Evolutionary conservation across 225 moss, liverwort and hornwort genomes (phyloP), one percentile per base, ranked within the genome.

Genomic region (Pleurozium schreberi): DNA sequence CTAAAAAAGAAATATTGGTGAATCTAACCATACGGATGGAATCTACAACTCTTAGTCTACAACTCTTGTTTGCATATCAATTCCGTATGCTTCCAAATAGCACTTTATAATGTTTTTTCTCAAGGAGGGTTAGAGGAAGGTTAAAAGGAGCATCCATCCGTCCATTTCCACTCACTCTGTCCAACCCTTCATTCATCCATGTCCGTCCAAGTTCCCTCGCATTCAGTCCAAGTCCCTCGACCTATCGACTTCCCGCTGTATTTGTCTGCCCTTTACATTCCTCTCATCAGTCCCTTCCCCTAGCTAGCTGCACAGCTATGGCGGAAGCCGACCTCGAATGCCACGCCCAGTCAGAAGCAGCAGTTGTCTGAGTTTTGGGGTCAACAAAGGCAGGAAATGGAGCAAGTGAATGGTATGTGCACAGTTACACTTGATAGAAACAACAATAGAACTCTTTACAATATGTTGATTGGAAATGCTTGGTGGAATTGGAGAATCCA

Each of bases 311-410:
- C 84, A 74, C 61, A 85, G 85, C 85, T 85, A 85, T 75, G 85
- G 85, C 74, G 57, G 84, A 57, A 25, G 60, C 47, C 6, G 12
- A 11, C 49, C 75, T 85, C 74, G 85, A 85, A 8, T 59, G 61
- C 85, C 85, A 8, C 85, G 61, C 74, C 61, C 85, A 73, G 73
- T 89, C 93, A 95, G 83, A 95, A 92, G 84, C 93, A 95, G 85
- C 94, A 93, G 90, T 81, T 95, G 82, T n/a, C 90, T 43, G 83
- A 84, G 20, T 95, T 95, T 76, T 95, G 94, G 94, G 80, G 83
- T 68, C 92, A 93, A 67, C 94, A 92, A 90, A 86, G 88, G 87
- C 92, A 92, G 87, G 94, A 93, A 90, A 95, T 95, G 94, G 93
- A 93, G 91, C 93, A 95, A 92, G 92, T 95, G 23, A 94, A 75